These are phyloP conservation scores for Pelargonium citronellum DNA, from an alignment of 441 rosid genomes.

Conservation along the genomic window DNA sequence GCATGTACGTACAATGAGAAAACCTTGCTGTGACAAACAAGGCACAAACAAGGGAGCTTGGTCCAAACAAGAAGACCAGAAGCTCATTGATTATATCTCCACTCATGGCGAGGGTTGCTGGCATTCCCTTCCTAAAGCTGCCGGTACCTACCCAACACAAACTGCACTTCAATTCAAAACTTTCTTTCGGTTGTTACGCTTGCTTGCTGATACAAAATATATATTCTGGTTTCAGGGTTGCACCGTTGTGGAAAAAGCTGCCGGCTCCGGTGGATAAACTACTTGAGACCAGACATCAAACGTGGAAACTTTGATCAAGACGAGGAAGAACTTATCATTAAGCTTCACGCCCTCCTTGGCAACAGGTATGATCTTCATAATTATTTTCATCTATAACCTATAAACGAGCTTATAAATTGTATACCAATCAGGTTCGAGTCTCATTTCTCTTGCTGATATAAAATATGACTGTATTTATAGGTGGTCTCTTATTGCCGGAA, in stretches of 20 bases:
- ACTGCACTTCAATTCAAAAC: neutral
- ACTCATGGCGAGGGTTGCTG: constrained; percentile 39
- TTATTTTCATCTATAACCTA: no score
- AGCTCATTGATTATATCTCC: constrained; percentile 32
- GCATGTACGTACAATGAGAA: constrained; percentile 26
- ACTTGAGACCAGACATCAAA: constrained; percentile 39
- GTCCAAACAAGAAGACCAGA: constrained; percentile 40
- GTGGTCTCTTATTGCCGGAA: constrained; percentile 46
- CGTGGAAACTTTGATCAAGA: constrained; percentile 36
- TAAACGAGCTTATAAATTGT: no score
- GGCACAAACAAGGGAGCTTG: constrained; percentile 41
- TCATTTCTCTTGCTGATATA: no score
- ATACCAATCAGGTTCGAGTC: no score
- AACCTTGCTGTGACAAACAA: constrained; percentile 40
- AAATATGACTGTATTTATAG: no score
- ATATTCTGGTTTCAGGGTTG: constrained; percentile 23
- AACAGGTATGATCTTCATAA: constrained; percentile 24
- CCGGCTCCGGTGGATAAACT: constrained; percentile 40
- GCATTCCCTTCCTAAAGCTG: constrained; percentile 38
- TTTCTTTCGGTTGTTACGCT: neutral
- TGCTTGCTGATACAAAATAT: neutral
- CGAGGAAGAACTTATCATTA: constrained; percentile 44
- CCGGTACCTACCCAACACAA: no score
- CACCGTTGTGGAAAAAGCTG: constrained; percentile 42
- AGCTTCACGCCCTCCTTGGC: constrained; percentile 47